These are phyloP conservation scores for Rhazya stricta DNA, from an alignment of 257 asterid genomes.

Conservation along the genomic window DNA sequence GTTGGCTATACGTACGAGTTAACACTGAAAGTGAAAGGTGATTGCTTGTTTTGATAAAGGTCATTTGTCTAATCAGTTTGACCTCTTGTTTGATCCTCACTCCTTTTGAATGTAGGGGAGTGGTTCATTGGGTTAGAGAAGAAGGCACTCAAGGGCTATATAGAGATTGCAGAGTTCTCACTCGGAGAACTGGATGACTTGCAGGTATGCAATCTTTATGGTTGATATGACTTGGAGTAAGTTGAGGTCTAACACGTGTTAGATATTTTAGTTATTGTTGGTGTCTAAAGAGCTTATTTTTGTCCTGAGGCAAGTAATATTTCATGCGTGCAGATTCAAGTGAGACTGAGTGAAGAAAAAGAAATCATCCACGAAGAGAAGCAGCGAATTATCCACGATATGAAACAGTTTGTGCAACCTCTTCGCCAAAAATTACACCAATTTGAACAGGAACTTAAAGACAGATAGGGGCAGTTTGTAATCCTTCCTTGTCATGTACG, in stretches of 20 bases:
- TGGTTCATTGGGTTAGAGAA: constrained; percentile 76
- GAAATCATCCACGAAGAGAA: constrained; percentile 51
- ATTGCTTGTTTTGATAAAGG: neutral
- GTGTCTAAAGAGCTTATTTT: too few relatives aligned
- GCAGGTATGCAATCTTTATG: constrained; percentile 44
- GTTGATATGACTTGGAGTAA: neutral
- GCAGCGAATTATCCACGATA: constrained; percentile 45
- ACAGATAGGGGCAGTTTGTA: constrained; percentile 24
- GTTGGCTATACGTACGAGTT: constrained; percentile 92
- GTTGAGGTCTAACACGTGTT: neutral
- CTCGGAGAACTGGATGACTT: constrained; percentile 91
- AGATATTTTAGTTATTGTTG: neutral
- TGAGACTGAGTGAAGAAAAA: constrained; percentile 56
- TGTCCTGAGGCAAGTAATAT: too few relatives aligned
- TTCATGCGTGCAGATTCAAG: constrained; percentile 65
- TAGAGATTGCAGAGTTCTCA: constrained; percentile 77
- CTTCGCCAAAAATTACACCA: constrained; percentile 49
- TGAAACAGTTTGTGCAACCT: constrained; percentile 60
- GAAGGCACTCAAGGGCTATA: constrained; percentile 58
- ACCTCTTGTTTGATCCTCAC: neutral
- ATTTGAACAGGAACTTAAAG: constrained; percentile 84
- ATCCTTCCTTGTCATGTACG: neutral
- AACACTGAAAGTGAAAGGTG: constrained; percentile 69
- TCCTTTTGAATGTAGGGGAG: constrained; percentile 51
- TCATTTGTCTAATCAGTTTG: neutral